Base-by-base conservation (phyloP, 2,329 filamentous ascomycete species). In the Dryadomyces quercivorus region DNA sequence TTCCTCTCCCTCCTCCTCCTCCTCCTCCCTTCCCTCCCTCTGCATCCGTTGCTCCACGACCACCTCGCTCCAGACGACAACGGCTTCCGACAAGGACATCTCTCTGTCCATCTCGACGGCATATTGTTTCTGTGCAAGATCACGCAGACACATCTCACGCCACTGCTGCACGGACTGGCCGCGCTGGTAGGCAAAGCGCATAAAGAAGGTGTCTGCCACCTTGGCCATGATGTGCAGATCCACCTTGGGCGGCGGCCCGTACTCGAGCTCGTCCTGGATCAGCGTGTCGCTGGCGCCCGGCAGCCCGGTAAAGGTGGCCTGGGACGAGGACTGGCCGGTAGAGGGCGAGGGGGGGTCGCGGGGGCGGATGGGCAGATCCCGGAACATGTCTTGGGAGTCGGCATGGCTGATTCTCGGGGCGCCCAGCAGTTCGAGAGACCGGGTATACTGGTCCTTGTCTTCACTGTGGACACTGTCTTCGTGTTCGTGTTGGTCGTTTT, bases 281-380 rank as follows among this genome's bases (percentile, higher is more conserved):
- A 60, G 60, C 5, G 61, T 63, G 46, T 66, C 64, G 59, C 62
- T 64, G 38, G 61, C 55, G 4, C 55, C 59, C 18, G 48, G 59
- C 40, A 57, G 48, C 8, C 48, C 55, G 1, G 36, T 44, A n/a
- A 42, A n/a, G 12, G 16, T 42, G 5, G 38, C 12, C 38, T 42
- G 12, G 3, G 12, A n/a, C 3, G 16, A 13, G 5, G 38, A 13
- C 10, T 13, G 38, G 5, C 12, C 12, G 42, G 13, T 20, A 4
- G 42, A 18, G 16, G 42, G 42, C 42, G 18, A n/a, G n/a, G 7
- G 42, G 2, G 42, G 38, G 38, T 42, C 12, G 12, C 16, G 12
- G 5, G 38, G 13, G 12, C 42, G 42, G n/a, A 44, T 44, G 12
- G 42, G 42, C 16, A 44, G 42, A 16, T 12, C 8, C 4, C 15